These are phyloP conservation scores for Macroventuria anomochaeta DNA, from an alignment of 2,329 filamentous ascomycete genomes.

Conservation along the genomic window DNA sequence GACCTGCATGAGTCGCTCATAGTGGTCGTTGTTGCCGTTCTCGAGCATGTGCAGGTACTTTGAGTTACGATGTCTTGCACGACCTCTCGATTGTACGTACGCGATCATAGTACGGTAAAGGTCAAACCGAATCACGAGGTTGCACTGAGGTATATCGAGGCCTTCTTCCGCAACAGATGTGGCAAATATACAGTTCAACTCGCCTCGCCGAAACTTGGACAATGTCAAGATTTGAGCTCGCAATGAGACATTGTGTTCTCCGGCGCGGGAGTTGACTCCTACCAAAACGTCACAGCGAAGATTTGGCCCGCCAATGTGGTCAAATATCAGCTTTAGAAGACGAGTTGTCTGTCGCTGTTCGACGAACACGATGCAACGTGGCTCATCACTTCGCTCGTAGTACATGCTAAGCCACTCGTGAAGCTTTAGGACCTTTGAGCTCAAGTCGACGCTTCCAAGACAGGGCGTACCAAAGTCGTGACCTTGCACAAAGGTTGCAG, in stretches of 20 bases:
- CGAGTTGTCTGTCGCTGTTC: slow-evolving; percentile 78
- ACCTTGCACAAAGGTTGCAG: slow-evolving; percentile 61
- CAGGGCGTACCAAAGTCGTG: slow-evolving; percentile 56
- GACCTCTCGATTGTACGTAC: slow-evolving; percentile 90
- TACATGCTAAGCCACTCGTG: slow-evolving; percentile 65
- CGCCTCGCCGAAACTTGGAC: slow-evolving; percentile 65
- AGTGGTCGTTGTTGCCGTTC: slow-evolving; percentile 67
- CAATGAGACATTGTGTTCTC: slow-evolving; percentile 70
- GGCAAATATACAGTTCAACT: slow-evolving; percentile 67
- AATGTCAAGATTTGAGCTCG: slow-evolving; percentile 77
- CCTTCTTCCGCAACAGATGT: slow-evolving; percentile 72
- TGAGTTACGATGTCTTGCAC: slow-evolving; percentile 79
- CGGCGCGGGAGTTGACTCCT: slow-evolving; percentile 60
- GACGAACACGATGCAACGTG: slow-evolving; percentile 88
- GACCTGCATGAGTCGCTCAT: slow-evolving; percentile 64
- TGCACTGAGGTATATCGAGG: slow-evolving; percentile 70
- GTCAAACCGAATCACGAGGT: slow-evolving; percentile 78
- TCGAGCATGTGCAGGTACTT: slow-evolving; percentile 88
- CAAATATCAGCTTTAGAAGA: slow-evolving; percentile 73
- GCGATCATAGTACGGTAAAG: slow-evolving; percentile 89
- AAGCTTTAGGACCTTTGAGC: slow-evolving; percentile 74
- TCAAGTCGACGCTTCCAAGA: slow-evolving; percentile 59
- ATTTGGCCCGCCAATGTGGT: slow-evolving; percentile 62
- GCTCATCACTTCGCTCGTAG: slow-evolving; percentile 65
- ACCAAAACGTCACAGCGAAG: slow-evolving; percentile 70